Percentiles rank a stretch among this genome's conserved stretches.
These are phyloP conservation scores for Diplodia corticola DNA, from an alignment of 2,329 filamentous ascomycete genomes.

Conservation along the genomic window DNA sequence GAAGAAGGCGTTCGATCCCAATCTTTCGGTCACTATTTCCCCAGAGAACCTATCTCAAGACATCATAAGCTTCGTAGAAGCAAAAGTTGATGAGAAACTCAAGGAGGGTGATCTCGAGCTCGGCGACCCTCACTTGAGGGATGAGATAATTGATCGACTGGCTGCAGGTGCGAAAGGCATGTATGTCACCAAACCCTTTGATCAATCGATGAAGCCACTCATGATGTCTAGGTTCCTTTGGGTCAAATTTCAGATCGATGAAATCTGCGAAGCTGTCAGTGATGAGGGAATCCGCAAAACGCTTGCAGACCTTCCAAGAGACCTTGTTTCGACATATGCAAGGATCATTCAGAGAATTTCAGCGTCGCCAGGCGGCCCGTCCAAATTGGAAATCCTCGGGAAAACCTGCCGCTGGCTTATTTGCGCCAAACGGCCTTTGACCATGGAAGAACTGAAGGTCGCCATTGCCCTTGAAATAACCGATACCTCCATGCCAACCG, in stretches of 20 bases:
- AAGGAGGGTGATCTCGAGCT: constrained; percentile 19
- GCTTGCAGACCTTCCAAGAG: constrained; percentile 31
- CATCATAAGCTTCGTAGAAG: constrained; percentile 25
- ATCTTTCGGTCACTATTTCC: constrained; percentile 21
- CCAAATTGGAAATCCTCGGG: constrained; percentile 21
- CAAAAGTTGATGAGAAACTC: constrained; percentile 12
- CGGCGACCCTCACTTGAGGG: constrained; percentile 16
- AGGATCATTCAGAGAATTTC: constrained; percentile 25
- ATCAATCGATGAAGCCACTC: neutral
- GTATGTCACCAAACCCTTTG: constrained; percentile 18
- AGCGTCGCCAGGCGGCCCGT: neutral
- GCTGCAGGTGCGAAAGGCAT: constrained; percentile 27
- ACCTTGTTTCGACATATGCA: constrained; percentile 31
- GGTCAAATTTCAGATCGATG: constrained; percentile 34
- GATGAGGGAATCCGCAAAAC: constrained; percentile 30
- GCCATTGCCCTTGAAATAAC: constrained; percentile 25
- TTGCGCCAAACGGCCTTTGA: constrained; percentile 27
- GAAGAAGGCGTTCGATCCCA: constrained; percentile 1
- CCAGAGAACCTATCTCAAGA: constrained; percentile 6
- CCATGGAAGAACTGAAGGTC: constrained; percentile 29
- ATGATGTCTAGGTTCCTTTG: constrained; percentile 34
- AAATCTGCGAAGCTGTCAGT: constrained; percentile 32
- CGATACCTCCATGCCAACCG: constrained; percentile 23
- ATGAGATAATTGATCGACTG: constrained; percentile 25
- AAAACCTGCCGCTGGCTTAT: constrained; percentile 28